Evolutionary conservation across 345 rosid genomes (phyloP).

Genomic region (Eucalyptus pauciflora): DNA sequence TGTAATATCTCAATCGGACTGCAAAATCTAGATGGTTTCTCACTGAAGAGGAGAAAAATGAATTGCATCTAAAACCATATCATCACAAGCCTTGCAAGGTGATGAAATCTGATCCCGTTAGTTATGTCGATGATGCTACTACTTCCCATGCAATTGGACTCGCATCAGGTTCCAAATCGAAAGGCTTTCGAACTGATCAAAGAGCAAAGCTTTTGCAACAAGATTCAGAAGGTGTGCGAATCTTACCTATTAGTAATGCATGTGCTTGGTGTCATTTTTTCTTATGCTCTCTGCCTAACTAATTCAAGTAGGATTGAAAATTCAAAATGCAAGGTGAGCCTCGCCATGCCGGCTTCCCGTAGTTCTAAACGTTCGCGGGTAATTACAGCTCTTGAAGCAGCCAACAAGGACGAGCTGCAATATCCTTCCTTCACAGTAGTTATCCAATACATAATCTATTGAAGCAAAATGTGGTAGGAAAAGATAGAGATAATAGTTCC

Average conservation of each 20-base stretch:
- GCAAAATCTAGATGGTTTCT: not conserved
- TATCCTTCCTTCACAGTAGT: not conserved
- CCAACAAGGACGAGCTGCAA: not conserved
- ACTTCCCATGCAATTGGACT: not conserved
- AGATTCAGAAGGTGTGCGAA: not conserved
- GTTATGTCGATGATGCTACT: not conserved
- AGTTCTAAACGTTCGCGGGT: not conserved
- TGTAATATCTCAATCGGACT: not conserved
- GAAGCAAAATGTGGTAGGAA: not conserved
- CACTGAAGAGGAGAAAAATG: not conserved
- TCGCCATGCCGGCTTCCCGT: not conserved
- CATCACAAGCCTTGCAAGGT: not conserved
- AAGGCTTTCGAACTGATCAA: not conserved
- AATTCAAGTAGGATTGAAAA: not conserved
- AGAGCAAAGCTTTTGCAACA: not conserved
- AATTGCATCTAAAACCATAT: not conserved
- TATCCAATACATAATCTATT: not conserved
- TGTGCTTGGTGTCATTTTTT: not conserved
- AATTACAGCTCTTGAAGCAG: not conserved
- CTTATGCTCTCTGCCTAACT: not conserved
- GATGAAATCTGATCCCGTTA: not conserved
- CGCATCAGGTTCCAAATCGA: not conserved
- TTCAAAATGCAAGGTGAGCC: not conserved
- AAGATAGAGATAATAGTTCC: not conserved
- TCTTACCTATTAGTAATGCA: not conserved